phyloP scores from a whole-genome alignment of 176 grass and related monocot species.

The Avena atlantica region DNA sequence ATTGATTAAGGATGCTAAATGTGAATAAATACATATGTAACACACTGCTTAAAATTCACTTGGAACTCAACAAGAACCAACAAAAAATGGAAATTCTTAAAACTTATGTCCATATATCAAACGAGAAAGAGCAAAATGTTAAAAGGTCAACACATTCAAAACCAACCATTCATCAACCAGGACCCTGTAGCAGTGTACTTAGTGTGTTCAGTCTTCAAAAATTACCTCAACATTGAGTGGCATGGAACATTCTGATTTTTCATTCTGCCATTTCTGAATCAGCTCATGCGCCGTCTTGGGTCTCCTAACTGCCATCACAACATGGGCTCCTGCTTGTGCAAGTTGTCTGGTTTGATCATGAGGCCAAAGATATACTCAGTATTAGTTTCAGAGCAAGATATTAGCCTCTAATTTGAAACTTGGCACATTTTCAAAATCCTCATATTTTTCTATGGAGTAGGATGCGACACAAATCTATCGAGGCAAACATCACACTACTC shows the following conservation, averaged over 20 bases:
- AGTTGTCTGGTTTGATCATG: conserved; percentile 71
- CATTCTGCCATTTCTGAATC: conserved; percentile 97
- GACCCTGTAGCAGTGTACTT: neutral
- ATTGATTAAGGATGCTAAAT: conserved; percentile 28
- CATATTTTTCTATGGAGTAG: neutral
- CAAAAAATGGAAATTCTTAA: neutral
- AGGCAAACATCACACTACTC: neutral
- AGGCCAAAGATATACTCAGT: conserved; percentile 15
- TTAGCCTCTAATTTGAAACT: neutral
- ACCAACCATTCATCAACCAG: neutral
- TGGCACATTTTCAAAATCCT: neutral
- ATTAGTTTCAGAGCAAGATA: conserved; percentile 22
- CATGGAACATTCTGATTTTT: conserved; percentile 60
- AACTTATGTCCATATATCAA: neutral
- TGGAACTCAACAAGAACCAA: conserved; percentile 5
- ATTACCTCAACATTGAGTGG: conserved; percentile 92
- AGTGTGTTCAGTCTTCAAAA: conserved; percentile 30
- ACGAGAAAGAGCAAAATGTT: neutral
- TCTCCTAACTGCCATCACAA: conserved; percentile 97
- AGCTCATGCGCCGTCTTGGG: conserved; percentile 79
- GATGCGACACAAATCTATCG: neutral
- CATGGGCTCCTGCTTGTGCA: conserved; percentile 76
- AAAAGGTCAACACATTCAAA: neutral
- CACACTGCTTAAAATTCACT: conserved; percentile 3
- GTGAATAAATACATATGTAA: neutral